Base-by-base conservation (phyloP, 176 grass and related monocot species). In the Eleusine coracana region DNA sequence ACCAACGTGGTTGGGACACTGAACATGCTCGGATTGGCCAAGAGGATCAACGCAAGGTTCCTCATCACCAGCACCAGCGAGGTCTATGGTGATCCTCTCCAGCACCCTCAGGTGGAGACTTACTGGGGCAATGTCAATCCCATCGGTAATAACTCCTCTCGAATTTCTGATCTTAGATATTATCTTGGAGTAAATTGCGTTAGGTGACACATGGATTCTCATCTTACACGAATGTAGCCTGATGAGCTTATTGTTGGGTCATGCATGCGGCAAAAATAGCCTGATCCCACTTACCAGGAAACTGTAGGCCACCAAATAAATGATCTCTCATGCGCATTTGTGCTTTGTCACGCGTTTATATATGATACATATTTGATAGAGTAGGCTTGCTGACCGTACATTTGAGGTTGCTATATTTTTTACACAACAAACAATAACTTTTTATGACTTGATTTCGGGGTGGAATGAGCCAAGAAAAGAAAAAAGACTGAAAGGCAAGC, bases 41-140 rank as follows among this genome's bases (percentile, higher is more conserved):
- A 97, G 90, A 86, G 94, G 73, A 89, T 97, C 34, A 90, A 88
- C 6, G 94, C 94, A 15, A 88, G 78, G 67, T 97, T 97, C 81
- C 92, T 97, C 63, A 92, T 97, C 80, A 97, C 92, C 83, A 97
- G 94, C 83, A 97, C 94, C 86, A 94, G 92, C 27, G 94, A 97
- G 80, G 94, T 97, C 80, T 97, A 97, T 17, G 94, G 94, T 68
- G 94, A 97, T 80, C 94, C 94, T 21, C 88, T 97, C 37, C 92
- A 97, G 74, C 94, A 97, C 78, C 94, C 94, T 18, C 94, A 97
- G 74, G 94, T 97, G 50, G 92, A 97, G 88, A 97, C 94, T 50
- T 97, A 97, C 88, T 97, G 94, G 94, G 94, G 94, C 88, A 97
- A 97, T 64, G 94, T 97, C 69, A 97, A 97, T 79, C 94, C 94